A percentile compares a stretch with the other conserved stretches of the same genome.
phyloP scores from a whole-genome alignment of 129 eudicot species.

The Tagetes patula region DNA sequence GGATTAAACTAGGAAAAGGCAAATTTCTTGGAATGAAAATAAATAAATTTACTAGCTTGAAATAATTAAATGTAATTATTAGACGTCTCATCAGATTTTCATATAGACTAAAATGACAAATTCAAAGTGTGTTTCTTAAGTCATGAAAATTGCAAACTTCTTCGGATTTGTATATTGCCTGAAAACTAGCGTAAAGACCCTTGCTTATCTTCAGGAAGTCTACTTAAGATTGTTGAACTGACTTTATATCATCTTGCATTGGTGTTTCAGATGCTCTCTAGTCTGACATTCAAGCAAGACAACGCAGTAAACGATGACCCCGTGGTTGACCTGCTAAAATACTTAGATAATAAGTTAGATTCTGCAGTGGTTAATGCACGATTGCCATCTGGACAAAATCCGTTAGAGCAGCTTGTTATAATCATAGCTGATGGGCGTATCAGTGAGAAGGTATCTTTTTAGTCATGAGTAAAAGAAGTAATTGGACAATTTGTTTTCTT shows the following conservation, averaged over 20 bases:
- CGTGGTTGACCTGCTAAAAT: constrained; percentile 81
- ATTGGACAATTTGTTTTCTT: constrained; percentile 1
- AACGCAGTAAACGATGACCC: constrained; percentile 90
- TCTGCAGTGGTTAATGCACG: constrained; percentile 71
- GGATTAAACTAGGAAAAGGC: background rate
- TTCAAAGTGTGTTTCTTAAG: background rate
- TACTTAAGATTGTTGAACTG: background rate
- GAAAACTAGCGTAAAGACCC: background rate
- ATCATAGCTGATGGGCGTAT: constrained; percentile 93
- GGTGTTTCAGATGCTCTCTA: constrained; percentile 79
- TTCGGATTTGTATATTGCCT: background rate
- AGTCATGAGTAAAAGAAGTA: background rate
- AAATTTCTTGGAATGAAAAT: background rate
- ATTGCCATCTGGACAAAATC: constrained; percentile 81
- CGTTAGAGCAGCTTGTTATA: constrained; percentile 89
- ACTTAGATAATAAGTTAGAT: constrained; percentile 71
- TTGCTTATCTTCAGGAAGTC: no score
- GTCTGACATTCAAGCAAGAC: constrained; percentile 91
- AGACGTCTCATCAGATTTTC: background rate
- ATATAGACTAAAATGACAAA: background rate
- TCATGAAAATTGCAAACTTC: background rate
- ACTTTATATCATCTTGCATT: constrained; percentile 3
- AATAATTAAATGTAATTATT: background rate
- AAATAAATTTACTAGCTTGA: background rate
- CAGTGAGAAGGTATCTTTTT: constrained; percentile 57